phyloP scores from a whole-genome alignment of 116 monocot species.

The Trichopus zeylanicus region DNA sequence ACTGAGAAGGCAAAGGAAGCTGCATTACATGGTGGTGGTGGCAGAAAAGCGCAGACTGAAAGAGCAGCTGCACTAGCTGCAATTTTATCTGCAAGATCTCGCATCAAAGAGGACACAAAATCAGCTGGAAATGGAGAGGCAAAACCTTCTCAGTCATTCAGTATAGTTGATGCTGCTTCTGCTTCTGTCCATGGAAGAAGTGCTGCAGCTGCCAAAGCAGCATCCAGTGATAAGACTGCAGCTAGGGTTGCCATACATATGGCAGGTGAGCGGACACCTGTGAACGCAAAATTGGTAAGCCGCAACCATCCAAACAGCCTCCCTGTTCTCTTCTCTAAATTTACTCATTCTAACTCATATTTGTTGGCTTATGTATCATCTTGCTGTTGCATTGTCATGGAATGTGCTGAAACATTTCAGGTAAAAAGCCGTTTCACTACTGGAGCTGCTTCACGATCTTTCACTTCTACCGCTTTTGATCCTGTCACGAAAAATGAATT shows the following conservation, averaged over 20 bases:
- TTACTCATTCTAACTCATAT: background rate
- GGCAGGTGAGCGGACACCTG: slow-evolving; percentile 82
- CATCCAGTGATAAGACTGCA: slow-evolving; percentile 74
- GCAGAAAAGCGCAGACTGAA: slow-evolving; percentile 92
- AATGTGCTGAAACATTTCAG: slow-evolving; percentile 47
- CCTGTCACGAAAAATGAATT: slow-evolving; percentile 97
- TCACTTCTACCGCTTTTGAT: slow-evolving; percentile 93
- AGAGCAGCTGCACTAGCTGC: slow-evolving; percentile 85
- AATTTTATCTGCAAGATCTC: slow-evolving; percentile 55
- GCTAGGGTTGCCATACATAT: slow-evolving; percentile 86
- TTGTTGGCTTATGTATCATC: background rate
- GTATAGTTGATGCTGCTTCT: slow-evolving; percentile 98
- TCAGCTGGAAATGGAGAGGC: slow-evolving; percentile 35
- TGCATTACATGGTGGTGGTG: slow-evolving; percentile 90
- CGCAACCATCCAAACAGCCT: background rate
- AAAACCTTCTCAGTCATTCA: slow-evolving; percentile 74
- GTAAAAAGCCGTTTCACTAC: slow-evolving; percentile 87
- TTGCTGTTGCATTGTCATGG: background rate
- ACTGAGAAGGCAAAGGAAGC: slow-evolving; percentile 74
- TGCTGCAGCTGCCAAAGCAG: slow-evolving; percentile 84
- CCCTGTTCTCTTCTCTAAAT: background rate
- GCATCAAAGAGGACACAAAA: too few species aligned
- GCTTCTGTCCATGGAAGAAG: slow-evolving; percentile 92
- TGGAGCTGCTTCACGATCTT: slow-evolving; percentile 90
- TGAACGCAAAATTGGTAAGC: slow-evolving; percentile 87